Percentiles rank a stretch among this genome's conserved stretches.
Conservation (phyloP, 2,329 filamentous ascomycete species). For the Fusarium decemcellulare region DNA sequence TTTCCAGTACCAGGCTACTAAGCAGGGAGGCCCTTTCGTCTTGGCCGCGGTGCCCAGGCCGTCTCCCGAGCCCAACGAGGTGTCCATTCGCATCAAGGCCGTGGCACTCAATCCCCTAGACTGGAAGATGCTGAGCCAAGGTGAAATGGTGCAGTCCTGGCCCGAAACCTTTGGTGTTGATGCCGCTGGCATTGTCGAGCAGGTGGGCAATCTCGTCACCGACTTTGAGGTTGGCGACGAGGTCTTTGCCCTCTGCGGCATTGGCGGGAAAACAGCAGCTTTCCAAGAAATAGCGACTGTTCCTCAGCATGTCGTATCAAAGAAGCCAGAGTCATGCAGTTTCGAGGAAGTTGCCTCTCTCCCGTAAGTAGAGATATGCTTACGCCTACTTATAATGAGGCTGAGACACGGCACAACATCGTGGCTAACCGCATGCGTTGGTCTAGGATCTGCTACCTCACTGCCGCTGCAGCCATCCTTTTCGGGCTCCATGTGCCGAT, state of each 20-base stretch:
- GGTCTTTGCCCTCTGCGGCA: conserved; percentile 48
- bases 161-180: conserved; percentile 40
- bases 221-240: conserved; percentile 55
- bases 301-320: conserved; percentile 37
- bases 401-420: background rate
- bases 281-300: conserved; percentile 41
- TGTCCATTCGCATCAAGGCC: conserved; percentile 39
- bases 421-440: conserved; percentile 10
- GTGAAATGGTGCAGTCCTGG: conserved; percentile 36
- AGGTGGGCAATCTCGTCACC: conserved; percentile 38
- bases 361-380: conserved; percentile 27
- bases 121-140: conserved; percentile 37
- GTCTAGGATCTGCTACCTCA: conserved; percentile 40
- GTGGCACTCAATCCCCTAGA: conserved; percentile 43
- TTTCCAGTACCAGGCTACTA: conserved; percentile 32
- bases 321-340: conserved; percentile 27
- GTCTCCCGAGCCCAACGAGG: conserved; percentile 25
- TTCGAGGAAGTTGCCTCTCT: conserved; percentile 37
- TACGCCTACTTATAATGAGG: background rate
- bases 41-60: conserved; percentile 31
- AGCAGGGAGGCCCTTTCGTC: conserved; percentile 35
- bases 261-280: conserved; percentile 35
- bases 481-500: conserved; percentile 36
- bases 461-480: conserved; percentile 36
- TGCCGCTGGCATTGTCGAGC: conserved; percentile 40